Percentiles rank a stretch among this genome's conserved stretches.
Conservation (phyloP, 805 yeast species). For the Yamadazyma tumulicola region DNA sequence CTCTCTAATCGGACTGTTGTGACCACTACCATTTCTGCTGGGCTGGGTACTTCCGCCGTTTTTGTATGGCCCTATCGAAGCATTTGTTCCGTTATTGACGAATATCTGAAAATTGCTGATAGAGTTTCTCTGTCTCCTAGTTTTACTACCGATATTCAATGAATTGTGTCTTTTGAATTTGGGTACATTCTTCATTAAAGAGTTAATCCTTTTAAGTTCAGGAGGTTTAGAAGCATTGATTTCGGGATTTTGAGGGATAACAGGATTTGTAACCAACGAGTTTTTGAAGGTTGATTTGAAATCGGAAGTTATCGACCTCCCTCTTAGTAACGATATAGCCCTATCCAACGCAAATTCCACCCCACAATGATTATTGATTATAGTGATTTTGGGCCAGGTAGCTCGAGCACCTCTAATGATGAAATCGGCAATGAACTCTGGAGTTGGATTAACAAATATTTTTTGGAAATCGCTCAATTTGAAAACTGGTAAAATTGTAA, state of each 20-base stretch:
- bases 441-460: conserved; percentile 77
- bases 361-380: conserved; percentile 85
- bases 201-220: conserved; percentile 6
- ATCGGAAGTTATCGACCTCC: conserved; percentile 46
- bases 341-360: conserved; percentile 83
- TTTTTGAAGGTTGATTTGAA: conserved; percentile 10
- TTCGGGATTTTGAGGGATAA: conserved; percentile 3
- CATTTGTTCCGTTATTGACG: too few species aligned
- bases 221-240: too few species aligned
- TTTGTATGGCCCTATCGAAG: not conserved
- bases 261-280: conserved; percentile 10
- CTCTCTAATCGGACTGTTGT: not conserved
- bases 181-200: conserved; percentile 14
- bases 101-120: conserved; percentile 11
- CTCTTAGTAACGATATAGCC: conserved; percentile 66
- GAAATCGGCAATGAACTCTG: conserved; percentile 66
- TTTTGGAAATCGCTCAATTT: conserved; percentile 54
- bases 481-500: conserved; percentile 84
- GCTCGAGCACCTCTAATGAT: conserved; percentile 83
- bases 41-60: too few species aligned
- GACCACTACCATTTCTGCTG: not conserved
- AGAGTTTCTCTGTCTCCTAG: conserved; percentile 11
- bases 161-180: conserved; percentile 26
- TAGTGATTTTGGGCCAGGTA: conserved; percentile 88
- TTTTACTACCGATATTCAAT: not conserved